Evolutionary conservation across 805 yeast species (phyloP).

Genomic region (Candida broadrunensis): DNA sequence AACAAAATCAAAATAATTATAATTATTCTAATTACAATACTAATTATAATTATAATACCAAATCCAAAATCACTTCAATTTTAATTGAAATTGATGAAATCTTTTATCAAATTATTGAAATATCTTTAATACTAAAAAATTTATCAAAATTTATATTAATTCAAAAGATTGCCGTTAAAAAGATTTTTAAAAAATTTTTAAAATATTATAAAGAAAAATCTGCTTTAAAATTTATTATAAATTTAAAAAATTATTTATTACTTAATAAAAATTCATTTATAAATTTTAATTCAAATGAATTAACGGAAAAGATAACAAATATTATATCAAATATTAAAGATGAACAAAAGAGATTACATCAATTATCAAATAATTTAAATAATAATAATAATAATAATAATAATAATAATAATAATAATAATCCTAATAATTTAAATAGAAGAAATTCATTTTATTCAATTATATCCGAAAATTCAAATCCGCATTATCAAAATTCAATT

Average conservation of each 20-base stretch:
- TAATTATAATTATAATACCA: not conserved
- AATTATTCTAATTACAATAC: not conserved
- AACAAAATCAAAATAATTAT: no score
- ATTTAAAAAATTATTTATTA: conserved; percentile 31
- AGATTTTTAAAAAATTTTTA: conserved; percentile 67
- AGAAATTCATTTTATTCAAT: conserved; percentile 6
- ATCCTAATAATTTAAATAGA: not conserved
- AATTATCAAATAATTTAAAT: not conserved
- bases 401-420: not conserved
- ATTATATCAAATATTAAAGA: conserved; percentile 15
- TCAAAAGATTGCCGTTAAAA: conserved; percentile 71
- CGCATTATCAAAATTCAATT: conserved; percentile 7
- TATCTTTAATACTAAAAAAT: conserved; percentile 52
- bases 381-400: not conserved
- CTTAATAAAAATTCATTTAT: conserved; percentile 55
- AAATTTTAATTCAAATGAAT: conserved; percentile 55
- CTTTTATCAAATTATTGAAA: conserved; percentile 36
- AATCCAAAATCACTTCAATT: not conserved
- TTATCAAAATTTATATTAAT: conserved; percentile 67
- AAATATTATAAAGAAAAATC: conserved; percentile 34
- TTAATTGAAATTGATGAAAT: conserved; percentile 22
- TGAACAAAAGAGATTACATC: conserved; percentile 8
- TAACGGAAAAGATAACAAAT: conserved; percentile 56
- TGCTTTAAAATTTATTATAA: conserved; percentile 16
- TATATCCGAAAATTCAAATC: not conserved